phyloP scores from a whole-genome alignment of 2,329 filamentous ascomycete species.

The Monilinia vaccinii-corymbosi region DNA sequence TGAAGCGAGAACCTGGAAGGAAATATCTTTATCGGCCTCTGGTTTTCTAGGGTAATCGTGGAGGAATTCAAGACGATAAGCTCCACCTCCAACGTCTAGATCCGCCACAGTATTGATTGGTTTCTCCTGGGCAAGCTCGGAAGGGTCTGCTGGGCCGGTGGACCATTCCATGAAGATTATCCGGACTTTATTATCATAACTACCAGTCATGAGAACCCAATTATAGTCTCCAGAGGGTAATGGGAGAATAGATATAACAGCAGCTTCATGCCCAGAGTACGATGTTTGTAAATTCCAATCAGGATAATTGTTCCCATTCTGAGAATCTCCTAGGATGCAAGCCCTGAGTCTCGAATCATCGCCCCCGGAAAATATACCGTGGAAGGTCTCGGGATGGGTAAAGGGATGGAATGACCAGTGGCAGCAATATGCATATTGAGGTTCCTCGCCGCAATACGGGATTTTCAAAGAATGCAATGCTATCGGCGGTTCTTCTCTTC shows the following conservation, averaged over 20 bases:
- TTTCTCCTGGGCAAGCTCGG: constrained; percentile 32
- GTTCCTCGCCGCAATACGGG: constrained; percentile 6
- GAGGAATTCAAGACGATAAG: constrained; percentile 74
- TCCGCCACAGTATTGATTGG: not conserved
- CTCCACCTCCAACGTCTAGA: constrained; percentile 63
- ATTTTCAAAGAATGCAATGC: constrained; percentile 6
- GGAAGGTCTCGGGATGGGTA: not conserved
- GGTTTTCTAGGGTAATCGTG: constrained; percentile 13
- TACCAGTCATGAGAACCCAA: constrained; percentile 68
- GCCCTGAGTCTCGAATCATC: constrained; percentile 45
- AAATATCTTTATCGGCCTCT: constrained; percentile 14
- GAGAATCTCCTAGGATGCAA: not conserved
- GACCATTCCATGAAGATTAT: constrained; percentile 42
- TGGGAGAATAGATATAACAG: constrained; percentile 79
- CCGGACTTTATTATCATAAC: constrained; percentile 80
- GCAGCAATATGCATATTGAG: constrained; percentile 11
- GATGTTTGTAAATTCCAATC: constrained; percentile 2
- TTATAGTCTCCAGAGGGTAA: constrained; percentile 39
- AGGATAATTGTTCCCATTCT: not conserved
- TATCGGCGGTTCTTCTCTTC: constrained; percentile 3
- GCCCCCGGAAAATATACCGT: constrained; percentile 42
- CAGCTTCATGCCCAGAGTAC: constrained; percentile 60
- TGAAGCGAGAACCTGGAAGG: constrained; percentile 60
- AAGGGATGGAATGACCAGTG: constrained; percentile 2
- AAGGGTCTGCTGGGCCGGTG: not conserved